Conservation (phyloP, 163 green algal genomes). For the Prototheca wickerhamii region DNA sequence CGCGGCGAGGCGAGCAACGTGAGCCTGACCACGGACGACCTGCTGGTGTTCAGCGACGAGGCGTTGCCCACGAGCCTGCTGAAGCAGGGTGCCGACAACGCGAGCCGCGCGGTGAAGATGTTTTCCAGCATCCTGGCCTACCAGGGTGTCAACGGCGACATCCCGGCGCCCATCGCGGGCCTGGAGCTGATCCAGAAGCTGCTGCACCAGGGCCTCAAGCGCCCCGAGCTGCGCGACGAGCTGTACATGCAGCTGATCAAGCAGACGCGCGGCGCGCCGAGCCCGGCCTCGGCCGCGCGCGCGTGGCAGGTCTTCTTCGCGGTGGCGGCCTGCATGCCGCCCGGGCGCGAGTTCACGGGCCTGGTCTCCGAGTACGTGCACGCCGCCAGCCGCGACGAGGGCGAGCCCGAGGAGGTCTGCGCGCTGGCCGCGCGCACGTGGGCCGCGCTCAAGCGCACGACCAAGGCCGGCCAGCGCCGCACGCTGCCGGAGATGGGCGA, state of each 20-base stretch:
- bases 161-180: conserved; percentile 26
- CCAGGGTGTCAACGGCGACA: conserved; percentile 57
- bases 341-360: conserved; percentile 79
- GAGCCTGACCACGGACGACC: conserved; percentile 60
- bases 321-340: conserved; percentile 72
- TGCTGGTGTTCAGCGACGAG: conserved; percentile 56
- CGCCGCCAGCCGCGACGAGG: conserved; percentile 38
- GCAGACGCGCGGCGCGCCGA: conserved; percentile 76
- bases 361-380: conserved; percentile 75
- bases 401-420: conserved; percentile 36
- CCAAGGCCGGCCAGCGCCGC: conserved; percentile 74
- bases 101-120: conserved; percentile 83
- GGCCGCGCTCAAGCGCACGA: conserved; percentile 73
- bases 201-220: conserved; percentile 79
- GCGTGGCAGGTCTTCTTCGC: conserved; percentile 89
- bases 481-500: conserved; percentile 78
- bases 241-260: conserved; percentile 94
- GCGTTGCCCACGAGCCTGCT: conserved; percentile 80
- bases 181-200: conserved; percentile 83
- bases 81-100: conserved; percentile 74
- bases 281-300: conserved; percentile 16
- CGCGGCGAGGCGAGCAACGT: conserved; percentile 13
- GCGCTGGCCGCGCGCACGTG: conserved; percentile 52
- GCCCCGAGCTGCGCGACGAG: conserved; percentile 85
- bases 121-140: conserved; percentile 83